Base-by-base conservation (phyloP, 2,329 filamentous ascomycete species). In the Arthrobotrys sphaeroides region DNA sequence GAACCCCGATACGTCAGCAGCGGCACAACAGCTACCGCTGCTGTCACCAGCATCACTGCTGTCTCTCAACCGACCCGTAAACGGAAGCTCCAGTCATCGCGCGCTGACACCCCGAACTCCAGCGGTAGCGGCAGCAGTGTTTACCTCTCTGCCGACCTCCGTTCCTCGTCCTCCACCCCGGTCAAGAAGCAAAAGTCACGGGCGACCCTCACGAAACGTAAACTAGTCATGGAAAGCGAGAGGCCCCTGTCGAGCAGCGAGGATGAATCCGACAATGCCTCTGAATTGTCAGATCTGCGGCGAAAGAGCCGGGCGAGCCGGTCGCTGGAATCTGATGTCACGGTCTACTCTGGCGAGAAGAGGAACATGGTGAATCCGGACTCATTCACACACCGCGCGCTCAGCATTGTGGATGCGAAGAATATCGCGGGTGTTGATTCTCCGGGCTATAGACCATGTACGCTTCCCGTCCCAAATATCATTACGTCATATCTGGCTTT, bases 371-470 rank as follows among this genome's bases (percentile, higher is more conserved):
- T 82, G 31, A 82, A 83, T 43, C 82, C 85, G 43, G 78, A 77
- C 83, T 85, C 64, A 84, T 84, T 55, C 76, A 81, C 66, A 82
- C 82, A 75, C 82, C 84, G n/a, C 85, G 85, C 77, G 82, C 83
- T 28, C 82, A 83, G 28, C 82, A 83, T 86, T 81, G 82, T 86
- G 22, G 85, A 87, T 80, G 85, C 85, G 6, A 81, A 83, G 40
- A 82, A 85, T 69, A 86, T 87, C 62, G 82, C 82, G 33, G 78
- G 84, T 82, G 49, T 83, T 43, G 65, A 82, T 28, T 77, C 80
- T n/a, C 81, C 82, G 76, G 84, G 82, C 73, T 81, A 81, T 53
- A 82, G 81, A 59, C 78, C 59, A 65, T 79, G 79, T 80, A 78
- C 70, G 77, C n/a, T n/a, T 49, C 43, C 3, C 22, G 22, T 38